Evolutionary conservation across 2,329 filamentous ascomycete species (phyloP).

Genomic region (Neofusicoccum cordaticola): DNA sequence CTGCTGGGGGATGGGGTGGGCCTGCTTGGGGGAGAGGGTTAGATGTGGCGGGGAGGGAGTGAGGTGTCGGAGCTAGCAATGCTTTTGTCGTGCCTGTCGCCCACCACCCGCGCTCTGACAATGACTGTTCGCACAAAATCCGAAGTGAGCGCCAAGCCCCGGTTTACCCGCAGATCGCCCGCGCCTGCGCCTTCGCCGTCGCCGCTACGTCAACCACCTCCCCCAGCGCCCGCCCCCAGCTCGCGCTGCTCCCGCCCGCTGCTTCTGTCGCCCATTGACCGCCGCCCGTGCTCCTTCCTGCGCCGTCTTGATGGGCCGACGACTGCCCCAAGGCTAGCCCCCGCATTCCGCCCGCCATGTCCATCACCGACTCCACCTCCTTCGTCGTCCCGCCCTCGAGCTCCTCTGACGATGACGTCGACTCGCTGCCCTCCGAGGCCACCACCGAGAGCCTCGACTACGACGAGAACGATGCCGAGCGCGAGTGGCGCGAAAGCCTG

Average conservation of each 20-base stretch:
- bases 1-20: background rate
- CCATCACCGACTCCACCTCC: slow-evolving; percentile 35
- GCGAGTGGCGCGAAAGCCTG: slow-evolving; percentile 90
- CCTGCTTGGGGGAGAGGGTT: background rate
- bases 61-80: slow-evolving; percentile 10
- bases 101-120: slow-evolving; percentile 3
- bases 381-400: slow-evolving; percentile 33
- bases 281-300: too few species aligned
- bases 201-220: background rate
- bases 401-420: slow-evolving; percentile 42
- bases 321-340: background rate
- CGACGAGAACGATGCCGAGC: slow-evolving; percentile 71
- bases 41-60: slow-evolving; percentile 8
- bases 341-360: slow-evolving; percentile 27
- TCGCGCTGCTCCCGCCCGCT: background rate
- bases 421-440: slow-evolving; percentile 52
- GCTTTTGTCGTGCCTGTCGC: slow-evolving; percentile 10
- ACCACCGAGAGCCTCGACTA: slow-evolving; percentile 52
- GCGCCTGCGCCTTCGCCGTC: background rate
- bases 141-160: background rate
- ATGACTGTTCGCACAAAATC: slow-evolving; percentile 15
- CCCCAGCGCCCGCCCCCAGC: background rate
- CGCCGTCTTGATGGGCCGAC: slow-evolving; percentile 1
- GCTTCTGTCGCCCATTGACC: background rate
- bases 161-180: background rate